Conservation (phyloP, 208 protist species). For the Leishmania guyanensis region DNA sequence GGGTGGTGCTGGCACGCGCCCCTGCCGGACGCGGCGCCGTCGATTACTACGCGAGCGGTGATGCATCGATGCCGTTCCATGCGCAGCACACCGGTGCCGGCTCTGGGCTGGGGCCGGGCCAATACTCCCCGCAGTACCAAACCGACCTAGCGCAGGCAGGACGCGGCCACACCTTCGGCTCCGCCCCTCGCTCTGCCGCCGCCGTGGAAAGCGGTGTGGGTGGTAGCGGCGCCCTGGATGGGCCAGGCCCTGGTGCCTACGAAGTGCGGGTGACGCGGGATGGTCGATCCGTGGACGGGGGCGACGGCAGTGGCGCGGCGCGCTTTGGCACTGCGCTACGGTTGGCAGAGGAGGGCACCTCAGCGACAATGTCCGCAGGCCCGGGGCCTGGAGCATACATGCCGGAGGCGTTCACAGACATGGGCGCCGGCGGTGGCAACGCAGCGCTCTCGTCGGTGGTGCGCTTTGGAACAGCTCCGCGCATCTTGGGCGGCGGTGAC, state of each 20-base stretch:
- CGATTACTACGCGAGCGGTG: background rate
- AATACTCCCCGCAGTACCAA: slow-evolving; percentile 30
- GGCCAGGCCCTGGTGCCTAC: slow-evolving; percentile 59
- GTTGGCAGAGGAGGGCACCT: background rate
- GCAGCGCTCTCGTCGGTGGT: slow-evolving; percentile 7
- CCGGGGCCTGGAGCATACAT: slow-evolving; percentile 55
- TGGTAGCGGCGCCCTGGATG: background rate
- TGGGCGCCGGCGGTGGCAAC: slow-evolving; percentile 1
- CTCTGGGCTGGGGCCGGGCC: slow-evolving; percentile 12
- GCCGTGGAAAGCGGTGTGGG: background rate
- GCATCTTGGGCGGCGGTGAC: background rate
- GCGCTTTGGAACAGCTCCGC: slow-evolving; percentile 29
- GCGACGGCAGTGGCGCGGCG: background rate
- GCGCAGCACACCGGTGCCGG: background rate
- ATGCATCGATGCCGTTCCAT: slow-evolving; percentile 1
- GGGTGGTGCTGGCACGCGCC: slow-evolving; percentile 22
- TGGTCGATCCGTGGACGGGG: background rate
- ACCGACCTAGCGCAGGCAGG: background rate
- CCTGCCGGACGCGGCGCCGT: background rate
- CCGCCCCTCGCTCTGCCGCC: slow-evolving; percentile 5
- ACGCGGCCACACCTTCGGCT: slow-evolving; percentile 19
- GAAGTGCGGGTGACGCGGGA: slow-evolving; percentile 20
- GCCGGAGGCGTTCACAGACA: slow-evolving; percentile 13
- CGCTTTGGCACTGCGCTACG: slow-evolving; percentile 20
- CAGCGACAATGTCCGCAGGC: slow-evolving; percentile 3